phyloP scores from a whole-genome alignment of 2,329 filamentous ascomycete species.

The Colletotrichum euphorbiae region DNA sequence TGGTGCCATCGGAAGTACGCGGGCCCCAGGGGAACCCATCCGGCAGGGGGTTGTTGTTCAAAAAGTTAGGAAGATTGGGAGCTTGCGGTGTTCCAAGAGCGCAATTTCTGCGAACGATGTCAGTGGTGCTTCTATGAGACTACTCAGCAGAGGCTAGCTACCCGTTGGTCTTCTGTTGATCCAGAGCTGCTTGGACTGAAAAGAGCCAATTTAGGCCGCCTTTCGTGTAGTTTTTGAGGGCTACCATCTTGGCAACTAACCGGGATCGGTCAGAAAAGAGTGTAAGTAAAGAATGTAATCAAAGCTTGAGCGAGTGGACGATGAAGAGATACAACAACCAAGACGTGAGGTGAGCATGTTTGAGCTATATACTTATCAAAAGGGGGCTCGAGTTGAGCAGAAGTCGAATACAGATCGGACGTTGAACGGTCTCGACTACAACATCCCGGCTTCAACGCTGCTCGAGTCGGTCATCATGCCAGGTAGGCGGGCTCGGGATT shows the following conservation, averaged over 20 bases:
- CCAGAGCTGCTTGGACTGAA: conserved; percentile 41
- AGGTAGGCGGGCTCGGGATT: conserved; percentile 11
- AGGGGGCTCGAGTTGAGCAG: neutral
- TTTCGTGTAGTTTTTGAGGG: conserved; percentile 39
- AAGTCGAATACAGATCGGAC: neutral
- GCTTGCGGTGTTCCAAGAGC: conserved; percentile 54
- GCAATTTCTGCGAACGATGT: conserved; percentile 50
- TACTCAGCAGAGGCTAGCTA: conserved; percentile 39
- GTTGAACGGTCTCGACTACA: neutral
- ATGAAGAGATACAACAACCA: conserved; percentile 8
- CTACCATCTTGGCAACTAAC: conserved; percentile 43
- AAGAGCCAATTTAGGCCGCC: conserved; percentile 41
- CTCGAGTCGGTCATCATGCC: neutral
- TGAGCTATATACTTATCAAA: conserved; percentile 28
- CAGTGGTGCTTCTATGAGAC: neutral
- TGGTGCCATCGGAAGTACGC: conserved; percentile 54
- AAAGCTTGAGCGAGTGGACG: conserved; percentile 18
- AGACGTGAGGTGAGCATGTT: conserved; percentile 18
- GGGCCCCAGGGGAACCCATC: conserved; percentile 65
- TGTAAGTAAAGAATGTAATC: conserved; percentile 12
- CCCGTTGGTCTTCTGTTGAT: conserved; percentile 55
- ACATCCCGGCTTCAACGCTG: neutral
- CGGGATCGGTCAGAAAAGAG: conserved; percentile 10
- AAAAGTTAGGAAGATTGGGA: conserved; percentile 54
- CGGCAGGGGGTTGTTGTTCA: conserved; percentile 61